Evolutionary conservation across 805 yeast species (phyloP), one percentile per base, ranked within the genome.

Genomic region (Hanseniaspora taiwanica): DNA sequence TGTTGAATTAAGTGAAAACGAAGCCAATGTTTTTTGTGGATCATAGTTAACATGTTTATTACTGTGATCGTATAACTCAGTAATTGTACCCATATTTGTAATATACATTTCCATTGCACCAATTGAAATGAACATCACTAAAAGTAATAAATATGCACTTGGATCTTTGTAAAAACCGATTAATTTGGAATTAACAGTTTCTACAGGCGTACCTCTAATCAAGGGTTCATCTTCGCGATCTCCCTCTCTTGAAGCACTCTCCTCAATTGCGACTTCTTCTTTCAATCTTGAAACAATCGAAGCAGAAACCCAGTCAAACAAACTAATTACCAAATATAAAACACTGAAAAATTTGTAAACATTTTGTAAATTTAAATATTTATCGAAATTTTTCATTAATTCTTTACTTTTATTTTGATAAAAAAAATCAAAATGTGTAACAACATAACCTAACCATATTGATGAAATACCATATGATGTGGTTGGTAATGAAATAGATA

Each of bases 31-130:
- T 19, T 34, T 27, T 36, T 42, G 44, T 3, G 44, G 58, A 3
- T 65, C 55, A 27, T 38, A 42, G 14, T 18, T 23, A 5, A n/a
- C 13, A 16, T 35, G 14, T 7, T 37, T 24, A 16, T 33, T 27
- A 4, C 36, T 16, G 14, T 33, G 21, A 23, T 33, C 24, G 12
- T 42, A 42, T 10, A 71, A 58, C 32, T 62, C 58, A n/a, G 79
- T 61, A 10, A 87, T 63, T 6, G 86, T 78, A 1, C 89, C 91
- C 69, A 87, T 69, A 53, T 86, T 83, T 41, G 85, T 81, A 46
- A 83, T 74, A 56, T 74, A 85, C 68, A 84, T 75, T 51, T 87
- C 97, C 42, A 83, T 63, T 0, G 95, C 89, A 0, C 97, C 97
- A 21, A 83, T 60, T 25, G 78, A 69, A 36, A 84, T 59, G 21